Evolutionary conservation across 495 filamentous ascomycete species (phyloP).

Genomic region (Parathielavia hyrcaniae): DNA sequence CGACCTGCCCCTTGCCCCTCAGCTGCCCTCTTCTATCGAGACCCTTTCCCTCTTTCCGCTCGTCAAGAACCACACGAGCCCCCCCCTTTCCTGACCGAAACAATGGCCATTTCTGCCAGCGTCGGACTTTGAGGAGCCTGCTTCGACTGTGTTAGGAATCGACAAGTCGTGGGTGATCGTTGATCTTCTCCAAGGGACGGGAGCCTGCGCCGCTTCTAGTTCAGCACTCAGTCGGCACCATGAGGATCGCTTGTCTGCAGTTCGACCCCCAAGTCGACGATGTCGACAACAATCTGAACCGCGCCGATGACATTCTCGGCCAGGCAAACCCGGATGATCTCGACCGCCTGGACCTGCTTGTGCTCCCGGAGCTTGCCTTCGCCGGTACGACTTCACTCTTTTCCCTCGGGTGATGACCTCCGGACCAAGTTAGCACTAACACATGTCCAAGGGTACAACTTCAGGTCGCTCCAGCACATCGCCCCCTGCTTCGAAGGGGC

Average conservation of each 20-base stretch:
- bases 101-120: neutral
- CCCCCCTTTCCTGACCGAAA: neutral
- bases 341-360: constrained; percentile 60
- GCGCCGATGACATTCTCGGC: constrained; percentile 65
- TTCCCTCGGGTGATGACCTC: neutral
- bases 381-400: constrained; percentile 51
- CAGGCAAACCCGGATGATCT: constrained; percentile 46
- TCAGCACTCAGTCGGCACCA: constrained; percentile 7
- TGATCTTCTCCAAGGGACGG: neutral
- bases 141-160: neutral
- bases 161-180: neutral
- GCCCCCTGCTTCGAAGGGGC: constrained; percentile 72
- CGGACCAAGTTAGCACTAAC: neutral
- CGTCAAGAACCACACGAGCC: neutral
- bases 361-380: constrained; percentile 84
- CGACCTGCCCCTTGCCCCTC: neutral
- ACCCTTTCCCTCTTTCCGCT: neutral
- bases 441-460: constrained; percentile 70
- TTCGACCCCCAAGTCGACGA: constrained; percentile 68
- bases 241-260: constrained; percentile 47
- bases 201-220: neutral
- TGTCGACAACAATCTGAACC: constrained; percentile 66
- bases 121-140: neutral
- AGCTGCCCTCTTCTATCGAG: neutral
- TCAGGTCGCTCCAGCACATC: constrained; percentile 71